phyloP scores from a whole-genome alignment of 73 alveolate species.

The Diophrys sp. region DNA sequence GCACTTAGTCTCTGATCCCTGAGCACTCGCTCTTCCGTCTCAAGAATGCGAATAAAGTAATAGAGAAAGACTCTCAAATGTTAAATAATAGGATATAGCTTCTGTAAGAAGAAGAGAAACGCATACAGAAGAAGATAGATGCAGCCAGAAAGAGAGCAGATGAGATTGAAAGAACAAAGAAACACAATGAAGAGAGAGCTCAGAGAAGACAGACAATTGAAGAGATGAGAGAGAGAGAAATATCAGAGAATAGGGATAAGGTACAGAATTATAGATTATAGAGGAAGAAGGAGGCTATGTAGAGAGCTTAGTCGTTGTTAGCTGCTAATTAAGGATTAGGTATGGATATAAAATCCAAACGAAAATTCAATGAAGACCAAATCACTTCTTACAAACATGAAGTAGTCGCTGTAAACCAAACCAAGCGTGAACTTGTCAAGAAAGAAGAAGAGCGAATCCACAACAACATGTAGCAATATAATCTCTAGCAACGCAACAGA shows the following conservation, averaged over 20 bases:
- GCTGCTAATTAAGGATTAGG: constrained; percentile 3
- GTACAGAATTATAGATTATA: not conserved
- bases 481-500: not conserved
- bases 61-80: constrained; percentile 23
- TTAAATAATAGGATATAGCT: constrained; percentile 22
- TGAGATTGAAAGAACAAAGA: not conserved
- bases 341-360: too few relatives aligned
- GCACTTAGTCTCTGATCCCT: too few relatives aligned
- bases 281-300: not conserved
- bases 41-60: constrained; percentile 6
- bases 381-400: not conserved
- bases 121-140: constrained; percentile 31
- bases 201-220: constrained; percentile 2
- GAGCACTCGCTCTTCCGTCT: not conserved
- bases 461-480: not conserved
- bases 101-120: constrained; percentile 21
- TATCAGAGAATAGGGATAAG: not conserved
- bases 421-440: not conserved
- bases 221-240: not conserved
- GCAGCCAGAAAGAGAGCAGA: constrained; percentile 26
- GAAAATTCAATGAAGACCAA: constrained; percentile 5
- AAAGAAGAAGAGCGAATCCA: not conserved
- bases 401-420: constrained; percentile 3
- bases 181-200: constrained; percentile 17
- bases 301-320: constrained; percentile 8